Percentiles rank a stretch among this genome's conserved stretches.
phyloP scores from a whole-genome alignment of 768 basidiomycete genomes.

The Aureoboletus auriporus region DNA sequence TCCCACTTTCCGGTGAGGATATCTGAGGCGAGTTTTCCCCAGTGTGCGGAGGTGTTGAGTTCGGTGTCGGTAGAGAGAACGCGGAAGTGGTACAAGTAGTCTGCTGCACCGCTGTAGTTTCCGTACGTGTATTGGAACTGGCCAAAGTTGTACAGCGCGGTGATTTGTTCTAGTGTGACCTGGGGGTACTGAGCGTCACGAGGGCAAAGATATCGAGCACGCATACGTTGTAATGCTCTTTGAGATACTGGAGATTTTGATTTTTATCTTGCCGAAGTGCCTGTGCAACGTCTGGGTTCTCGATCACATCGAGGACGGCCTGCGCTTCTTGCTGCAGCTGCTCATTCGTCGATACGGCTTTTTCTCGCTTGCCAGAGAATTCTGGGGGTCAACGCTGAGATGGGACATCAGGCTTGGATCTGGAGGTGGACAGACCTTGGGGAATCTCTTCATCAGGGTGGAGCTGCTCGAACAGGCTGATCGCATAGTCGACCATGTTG shows the following conservation, averaged over 20 bases:
- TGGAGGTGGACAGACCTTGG: constrained; percentile 45
- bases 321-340: constrained; percentile 86
- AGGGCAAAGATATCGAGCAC: neutral
- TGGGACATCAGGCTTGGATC: neutral
- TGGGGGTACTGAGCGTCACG: constrained; percentile 30
- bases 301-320: constrained; percentile 91
- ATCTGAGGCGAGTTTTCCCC: constrained; percentile 97
- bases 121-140: constrained; percentile 99
- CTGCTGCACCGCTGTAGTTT: constrained; percentile 93
- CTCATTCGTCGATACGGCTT: constrained; percentile 80
- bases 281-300: constrained; percentile 94
- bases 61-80: constrained; percentile 92
- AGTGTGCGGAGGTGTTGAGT: constrained; percentile 93
- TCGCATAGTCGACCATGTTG: constrained; percentile 96
- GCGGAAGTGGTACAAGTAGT: constrained; percentile 98
- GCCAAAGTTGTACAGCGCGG: constrained; percentile 94
- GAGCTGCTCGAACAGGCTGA: constrained; percentile 73
- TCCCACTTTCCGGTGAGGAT: constrained; percentile 96
- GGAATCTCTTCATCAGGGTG: constrained; percentile 70
- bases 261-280: constrained; percentile 94
- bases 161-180: constrained; percentile 95
- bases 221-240: constrained; percentile 85
- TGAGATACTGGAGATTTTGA: constrained; percentile 91
- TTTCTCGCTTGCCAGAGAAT: constrained; percentile 77
- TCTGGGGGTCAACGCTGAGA: constrained; percentile 42